Evolutionary conservation across 169 alveolate species (phyloP).

Genomic region (Babesia divergens): DNA sequence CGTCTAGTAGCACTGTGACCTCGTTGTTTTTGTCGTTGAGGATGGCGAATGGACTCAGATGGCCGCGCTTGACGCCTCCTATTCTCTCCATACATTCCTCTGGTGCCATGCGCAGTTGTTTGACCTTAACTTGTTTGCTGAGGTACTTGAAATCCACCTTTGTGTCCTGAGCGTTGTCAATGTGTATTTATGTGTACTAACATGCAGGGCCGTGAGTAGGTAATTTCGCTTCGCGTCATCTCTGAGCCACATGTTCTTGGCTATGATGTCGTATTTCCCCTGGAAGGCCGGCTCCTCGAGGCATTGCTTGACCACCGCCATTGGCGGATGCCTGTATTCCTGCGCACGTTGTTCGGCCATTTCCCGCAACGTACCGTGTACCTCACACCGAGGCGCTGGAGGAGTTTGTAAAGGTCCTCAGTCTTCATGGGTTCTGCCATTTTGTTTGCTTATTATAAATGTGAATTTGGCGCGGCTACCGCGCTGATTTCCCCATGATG

Average conservation of each 20-base stretch:
- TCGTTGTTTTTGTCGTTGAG: constrained; percentile 68
- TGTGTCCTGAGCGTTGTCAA: constrained; percentile 31
- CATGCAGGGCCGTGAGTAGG: constrained; percentile 52
- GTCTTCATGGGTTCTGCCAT: constrained; percentile 37
- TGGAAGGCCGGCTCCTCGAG: constrained; percentile 35
- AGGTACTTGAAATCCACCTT: constrained; percentile 67
- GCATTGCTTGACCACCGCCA: constrained; percentile 44
- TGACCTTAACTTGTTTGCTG: constrained; percentile 65
- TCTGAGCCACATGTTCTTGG: constrained; percentile 39
- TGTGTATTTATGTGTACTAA: not conserved
- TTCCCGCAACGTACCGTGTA: constrained; percentile 18
- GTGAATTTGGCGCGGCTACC: not conserved
- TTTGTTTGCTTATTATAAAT: not conserved
- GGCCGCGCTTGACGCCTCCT: constrained; percentile 70
- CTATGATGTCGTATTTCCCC: constrained; percentile 28
- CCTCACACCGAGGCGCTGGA: constrained; percentile 51
- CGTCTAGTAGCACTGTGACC: constrained; percentile 36
- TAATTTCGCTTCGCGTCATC: constrained; percentile 46
- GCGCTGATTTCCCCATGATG: constrained; percentile 8
- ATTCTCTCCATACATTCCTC: constrained; percentile 67
- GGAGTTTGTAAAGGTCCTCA: constrained; percentile 32
- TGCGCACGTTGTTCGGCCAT: not conserved
- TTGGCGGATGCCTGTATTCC: constrained; percentile 40
- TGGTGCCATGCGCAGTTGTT: constrained; percentile 76
- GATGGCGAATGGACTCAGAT: constrained; percentile 76